Evolutionary conservation across 164 flowering plant genomes (phyloP), one percentile per base, ranked within the genome.

Genomic region (Hamamelis virginiana): DNA sequence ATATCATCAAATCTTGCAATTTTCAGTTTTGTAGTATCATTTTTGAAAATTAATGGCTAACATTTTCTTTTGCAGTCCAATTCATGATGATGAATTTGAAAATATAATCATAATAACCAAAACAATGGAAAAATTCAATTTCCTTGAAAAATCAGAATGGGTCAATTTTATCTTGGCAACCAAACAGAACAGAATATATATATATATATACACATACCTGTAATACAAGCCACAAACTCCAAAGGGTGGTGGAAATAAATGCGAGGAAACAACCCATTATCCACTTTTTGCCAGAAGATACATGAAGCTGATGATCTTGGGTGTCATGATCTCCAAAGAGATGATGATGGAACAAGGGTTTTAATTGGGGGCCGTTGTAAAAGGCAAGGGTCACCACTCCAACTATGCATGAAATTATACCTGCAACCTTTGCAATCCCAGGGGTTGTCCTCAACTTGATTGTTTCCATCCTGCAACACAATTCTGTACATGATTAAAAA

Each of bases 221-320:
- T 22, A 88, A 67, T 0, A 91, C 88, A 21, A 91, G 74, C 97
- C 97, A 89, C 11, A 85, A 23, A 48, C 80, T 88, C 90, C 91
- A 89, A 3, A 70, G 58, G 13, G 51, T 51, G 75, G 77, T 83
- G 75, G 87, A 70, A 25, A 67, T 9, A 43, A 91, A 77, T 89
- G 87, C 71, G 72, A 91, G 78, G 66, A 87, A 79, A 69, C 81
- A 81, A 59, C 94, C 97, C 74, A 82, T 83, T 10, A 91, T 77
- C 97, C 97, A 88, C 0, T 75, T 78, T 8, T 26, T 25, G 27
- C 62, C 50, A 4, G 91, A 69, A 58, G 70, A 46, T 25, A 56
- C 64, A 16, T 59, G 74, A 23, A 0, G 45, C 4, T 43, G 52
- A 19, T 48, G 73, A 0, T 38, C 41, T 25, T 46, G 65, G 46